These are phyloP conservation scores for Nelumbo lutea DNA, from an alignment of 164 flowering plant genomes.

Conservation along the genomic window DNA sequence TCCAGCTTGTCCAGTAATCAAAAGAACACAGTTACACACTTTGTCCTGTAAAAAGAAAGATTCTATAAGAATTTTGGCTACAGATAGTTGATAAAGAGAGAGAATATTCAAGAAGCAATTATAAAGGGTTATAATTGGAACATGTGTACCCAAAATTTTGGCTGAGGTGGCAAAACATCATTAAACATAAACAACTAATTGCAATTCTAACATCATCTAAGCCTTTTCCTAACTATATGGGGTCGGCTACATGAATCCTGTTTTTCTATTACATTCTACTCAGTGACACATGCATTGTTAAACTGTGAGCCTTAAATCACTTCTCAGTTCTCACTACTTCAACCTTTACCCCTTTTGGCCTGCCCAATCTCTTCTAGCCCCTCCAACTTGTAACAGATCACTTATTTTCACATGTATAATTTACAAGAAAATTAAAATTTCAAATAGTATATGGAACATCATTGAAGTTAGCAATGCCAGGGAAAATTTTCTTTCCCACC, in stretches of 20 bases:
- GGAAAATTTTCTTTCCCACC: too few species aligned
- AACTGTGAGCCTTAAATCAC: neutral
- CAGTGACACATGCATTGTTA: neutral
- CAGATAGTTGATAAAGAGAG: neutral
- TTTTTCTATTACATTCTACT: too few species aligned
- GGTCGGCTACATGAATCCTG: too few species aligned
- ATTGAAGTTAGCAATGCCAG: too few species aligned
- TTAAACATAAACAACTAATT: too few species aligned
- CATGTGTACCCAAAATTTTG: too few species aligned
- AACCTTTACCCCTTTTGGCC: neutral
- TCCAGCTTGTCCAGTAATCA: constrained; percentile 85
- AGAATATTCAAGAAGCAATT: neutral
- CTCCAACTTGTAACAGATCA: neutral
- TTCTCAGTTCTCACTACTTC: neutral
- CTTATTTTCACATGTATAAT: neutral
- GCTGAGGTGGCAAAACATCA: too few species aligned
- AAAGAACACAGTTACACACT: constrained; percentile 40
- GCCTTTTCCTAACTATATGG: too few species aligned
- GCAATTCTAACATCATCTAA: too few species aligned
- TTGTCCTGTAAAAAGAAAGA: constrained; percentile 35
- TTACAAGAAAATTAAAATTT: too few species aligned
- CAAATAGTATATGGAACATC: too few species aligned
- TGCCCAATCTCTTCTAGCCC: neutral
- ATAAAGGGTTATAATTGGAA: neutral
- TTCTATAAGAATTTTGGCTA: neutral